Evolutionary conservation across 805 yeast species (phyloP), one percentile per base, ranked within the genome.

Genomic region (Candida vartiovaarae): DNA sequence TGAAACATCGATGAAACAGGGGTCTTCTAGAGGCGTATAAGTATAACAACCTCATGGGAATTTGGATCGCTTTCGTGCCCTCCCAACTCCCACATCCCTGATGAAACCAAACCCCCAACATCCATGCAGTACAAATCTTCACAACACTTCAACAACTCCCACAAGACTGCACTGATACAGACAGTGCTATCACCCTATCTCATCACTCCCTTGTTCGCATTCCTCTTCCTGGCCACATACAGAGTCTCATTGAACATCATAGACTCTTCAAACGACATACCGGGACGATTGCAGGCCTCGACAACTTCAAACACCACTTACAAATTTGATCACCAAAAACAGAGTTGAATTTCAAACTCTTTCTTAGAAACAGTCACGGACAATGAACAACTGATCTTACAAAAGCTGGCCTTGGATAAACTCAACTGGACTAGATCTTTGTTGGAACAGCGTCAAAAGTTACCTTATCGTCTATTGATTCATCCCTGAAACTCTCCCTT

Each of bases 71-170:
- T 15, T 15, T 15, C 20, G 20, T 15, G 20, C 20, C 20, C 20
- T 15, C 20, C 20, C 20, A 15, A 15, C 20, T 15, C 20, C 20
- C 20, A 15, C 20, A 15, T 15, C 20, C 20, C 20, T 15, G 20
- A 15, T 15, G 20, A 15, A 15, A 15, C 20, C 20, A 15, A 15
- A 15, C 1, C 20, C 20, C 20, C 20, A 15, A 15, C 20, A 15
- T 15, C 20, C 20, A 15, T 15, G 20, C 20, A 15, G 33, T 37
- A 11, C 39, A 37, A 37, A 24, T 37, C 39, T 2, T 30, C 33
- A n/a, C 46, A 44, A n/a, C 46, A 26, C 20, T 23, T 47, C 34
- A 48, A 44, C 28, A 29, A 39, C 10, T 38, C 46, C 8, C 43
- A 42, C 42, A 29, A 44, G n/a, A 27, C 44, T 9, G 15, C 24